Percentiles rank a stretch among this genome's conserved stretches.
These are phyloP conservation scores for Mentha longifolia DNA, from an alignment of 257 asterid genomes.

Conservation along the genomic window DNA sequence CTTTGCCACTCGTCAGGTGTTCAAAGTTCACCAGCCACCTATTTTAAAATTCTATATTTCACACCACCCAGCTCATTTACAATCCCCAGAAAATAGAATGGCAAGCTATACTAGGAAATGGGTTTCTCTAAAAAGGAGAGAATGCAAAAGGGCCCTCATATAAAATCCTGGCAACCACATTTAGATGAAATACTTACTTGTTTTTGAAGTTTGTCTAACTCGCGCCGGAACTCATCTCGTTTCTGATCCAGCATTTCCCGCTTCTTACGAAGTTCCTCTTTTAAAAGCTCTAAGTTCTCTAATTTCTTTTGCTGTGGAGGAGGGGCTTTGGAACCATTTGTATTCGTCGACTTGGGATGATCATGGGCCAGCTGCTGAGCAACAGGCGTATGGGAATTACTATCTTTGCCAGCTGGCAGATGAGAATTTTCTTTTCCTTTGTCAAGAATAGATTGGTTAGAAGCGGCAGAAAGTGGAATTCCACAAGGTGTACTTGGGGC, in stretches of 20 bases:
- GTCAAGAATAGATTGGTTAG: slow-evolving; percentile 43
- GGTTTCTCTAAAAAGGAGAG: not conserved
- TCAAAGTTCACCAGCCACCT: no score
- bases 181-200: slow-evolving; percentile 57
- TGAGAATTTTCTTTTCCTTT: slow-evolving; percentile 52
- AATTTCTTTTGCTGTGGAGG: slow-evolving; percentile 73
- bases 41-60: not conserved
- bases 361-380: slow-evolving; percentile 48
- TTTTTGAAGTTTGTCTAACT: slow-evolving; percentile 78
- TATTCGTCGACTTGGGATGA: slow-evolving; percentile 47
- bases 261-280: slow-evolving; percentile 94
- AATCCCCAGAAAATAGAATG: not conserved
- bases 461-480: slow-evolving; percentile 38
- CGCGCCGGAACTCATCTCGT: slow-evolving; percentile 74
- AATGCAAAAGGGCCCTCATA: slow-evolving; percentile 2
- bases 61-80: slow-evolving; percentile 5
- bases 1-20: not conserved
- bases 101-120: not conserved
- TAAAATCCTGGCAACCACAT: slow-evolving; percentile 20
- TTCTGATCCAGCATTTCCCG: slow-evolving; percentile 97
- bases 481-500: slow-evolving; percentile 40
- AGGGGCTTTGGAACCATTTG: slow-evolving; percentile 61
- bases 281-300: slow-evolving; percentile 82
- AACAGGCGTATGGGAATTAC: slow-evolving; percentile 39
- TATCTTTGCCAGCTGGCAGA: slow-evolving; percentile 46